These are phyloP conservation scores for Starmerella roubikii DNA, from an alignment of 805 yeast species.

Conservation along the genomic window DNA sequence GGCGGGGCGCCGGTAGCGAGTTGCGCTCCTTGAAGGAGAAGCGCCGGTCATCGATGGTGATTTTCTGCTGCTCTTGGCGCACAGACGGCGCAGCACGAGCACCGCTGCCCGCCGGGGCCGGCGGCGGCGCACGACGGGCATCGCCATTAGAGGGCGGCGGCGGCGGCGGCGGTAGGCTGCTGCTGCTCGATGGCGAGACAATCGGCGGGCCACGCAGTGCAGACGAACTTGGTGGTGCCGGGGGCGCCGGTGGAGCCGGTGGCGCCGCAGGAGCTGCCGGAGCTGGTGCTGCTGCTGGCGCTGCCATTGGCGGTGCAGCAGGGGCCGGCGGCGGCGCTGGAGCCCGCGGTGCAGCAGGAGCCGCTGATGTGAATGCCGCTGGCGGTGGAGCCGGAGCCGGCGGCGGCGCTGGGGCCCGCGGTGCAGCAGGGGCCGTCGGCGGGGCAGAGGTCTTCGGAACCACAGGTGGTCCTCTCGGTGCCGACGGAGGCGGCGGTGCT, in stretches of 20 bases:
- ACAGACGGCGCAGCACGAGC: slow-evolving; percentile 8
- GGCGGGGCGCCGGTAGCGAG: slow-evolving; percentile 77
- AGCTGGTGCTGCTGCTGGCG: slow-evolving; percentile 19
- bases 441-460: slow-evolving; percentile 6
- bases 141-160: slow-evolving; percentile 14
- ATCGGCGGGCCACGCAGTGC: slow-evolving; percentile 2
- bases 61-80: slow-evolving; percentile 11
- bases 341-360: slow-evolving; percentile 19
- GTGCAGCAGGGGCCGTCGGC: slow-evolving; percentile 11
- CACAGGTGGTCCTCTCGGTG: slow-evolving; percentile 10
- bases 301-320: slow-evolving; percentile 14
- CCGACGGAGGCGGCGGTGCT: not conserved
- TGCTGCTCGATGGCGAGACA: slow-evolving; percentile 7
- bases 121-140: slow-evolving; percentile 12
- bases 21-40: slow-evolving; percentile 53
- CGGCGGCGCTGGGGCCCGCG: slow-evolving; percentile 23
- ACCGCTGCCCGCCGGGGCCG: slow-evolving; percentile 2
- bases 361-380: slow-evolving; percentile 12
- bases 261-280: slow-evolving; percentile 20
- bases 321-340: slow-evolving; percentile 19
- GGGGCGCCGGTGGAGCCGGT: slow-evolving; percentile 15
- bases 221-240: slow-evolving; percentile 5
- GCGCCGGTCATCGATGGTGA: slow-evolving; percentile 56
- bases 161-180: slow-evolving; percentile 19
- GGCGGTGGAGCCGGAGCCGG: slow-evolving; percentile 12